Base-by-base conservation (phyloP, 139 green algal genomes). In the Tetradesmus lagerheimii region DNA sequence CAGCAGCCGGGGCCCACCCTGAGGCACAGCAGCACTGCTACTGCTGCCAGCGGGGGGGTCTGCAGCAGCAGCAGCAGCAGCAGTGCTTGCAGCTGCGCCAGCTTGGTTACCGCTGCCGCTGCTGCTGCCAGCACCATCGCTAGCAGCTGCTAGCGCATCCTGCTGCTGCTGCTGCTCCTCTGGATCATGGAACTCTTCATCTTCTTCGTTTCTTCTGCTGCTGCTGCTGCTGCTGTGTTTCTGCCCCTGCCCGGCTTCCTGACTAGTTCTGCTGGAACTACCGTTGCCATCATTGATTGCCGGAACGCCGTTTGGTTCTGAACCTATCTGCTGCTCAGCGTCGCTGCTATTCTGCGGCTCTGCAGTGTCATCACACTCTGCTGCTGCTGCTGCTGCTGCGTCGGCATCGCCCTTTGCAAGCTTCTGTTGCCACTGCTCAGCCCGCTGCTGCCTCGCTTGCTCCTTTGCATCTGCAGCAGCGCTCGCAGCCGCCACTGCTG, bases 1-100 rank as follows among this genome's bases (percentile, higher is more conserved):
- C 76, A 93, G 53, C 35, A 95, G 34, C 1, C 67, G 84, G 15
- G 92, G 89, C 2, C 81, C 87, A 27, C 79, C 83, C 14, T 23
- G 15, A 31, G 47, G 43, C 50, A n/a, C 43, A n/a, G 29, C 80
- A 31, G 18, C 41, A 43, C 43, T 27, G n/a, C 38, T 41, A 20
- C 14, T 41, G 39, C 77, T 57, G 18, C 77, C 38, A 64, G 18
- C 14, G 6, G 43, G 39, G 47, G 23, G 23, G n/a, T 29, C 31
- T 9, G 43, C 82, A 78, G 82, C 18, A 53, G 53, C 83, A 41
- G 82, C 35, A 57, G 84, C 84, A 64, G 62, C 35, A 50, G 39
- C 43, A 35, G 34, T 37, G 82, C 31, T 31, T 27, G 81, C 31
- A 76, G 27, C 47, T 34, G 23, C 25, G 47, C 18, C 25, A 57